These are phyloP conservation scores for Globisporangium barbulae DNA, from an alignment of 352 stramenopile species.

Conservation along the genomic window DNA sequence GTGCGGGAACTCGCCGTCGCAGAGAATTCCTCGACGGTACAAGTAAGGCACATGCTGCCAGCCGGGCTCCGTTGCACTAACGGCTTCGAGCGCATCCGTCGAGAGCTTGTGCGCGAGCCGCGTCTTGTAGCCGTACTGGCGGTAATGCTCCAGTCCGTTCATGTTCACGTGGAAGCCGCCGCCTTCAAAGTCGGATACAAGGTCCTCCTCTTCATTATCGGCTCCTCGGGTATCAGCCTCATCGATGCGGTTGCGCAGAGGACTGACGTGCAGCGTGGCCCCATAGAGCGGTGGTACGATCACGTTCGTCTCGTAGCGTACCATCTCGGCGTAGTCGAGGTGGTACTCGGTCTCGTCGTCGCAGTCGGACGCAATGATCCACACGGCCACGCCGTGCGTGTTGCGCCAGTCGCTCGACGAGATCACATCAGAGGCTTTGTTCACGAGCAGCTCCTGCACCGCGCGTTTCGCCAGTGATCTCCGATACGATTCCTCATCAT, in stretches of 20 bases:
- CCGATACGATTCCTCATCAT: constrained; percentile 33
- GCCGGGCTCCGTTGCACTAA: constrained; percentile 24
- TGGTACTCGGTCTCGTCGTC: constrained; percentile 44
- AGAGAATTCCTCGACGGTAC: constrained; percentile 61
- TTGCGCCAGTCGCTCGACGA: constrained; percentile 13
- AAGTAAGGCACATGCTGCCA: constrained; percentile 48
- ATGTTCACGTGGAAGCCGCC: constrained; percentile 61
- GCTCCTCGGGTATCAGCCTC: background rate
- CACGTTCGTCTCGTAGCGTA: constrained; percentile 48
- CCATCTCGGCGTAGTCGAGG: constrained; percentile 45
- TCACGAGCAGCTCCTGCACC: constrained; percentile 57
- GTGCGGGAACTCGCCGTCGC: constrained; percentile 67
- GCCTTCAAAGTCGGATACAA: constrained; percentile 32
- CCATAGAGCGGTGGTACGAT: constrained; percentile 64
- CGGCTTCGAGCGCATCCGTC: constrained; percentile 44
- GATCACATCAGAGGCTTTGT: constrained; percentile 15
- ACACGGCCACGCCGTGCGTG: constrained; percentile 36
- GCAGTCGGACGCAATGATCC: constrained; percentile 41
- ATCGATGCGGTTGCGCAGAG: constrained; percentile 20
- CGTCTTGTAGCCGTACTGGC: constrained; percentile 65
- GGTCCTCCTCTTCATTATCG: constrained; percentile 4
- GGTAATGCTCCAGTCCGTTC: constrained; percentile 52
- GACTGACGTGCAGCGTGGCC: constrained; percentile 72
- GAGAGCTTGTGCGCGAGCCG: constrained; percentile 35
- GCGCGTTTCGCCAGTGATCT: constrained; percentile 35